Base-by-base conservation (phyloP, 768 basidiomycete species). In the Russula vinacea region DNA sequence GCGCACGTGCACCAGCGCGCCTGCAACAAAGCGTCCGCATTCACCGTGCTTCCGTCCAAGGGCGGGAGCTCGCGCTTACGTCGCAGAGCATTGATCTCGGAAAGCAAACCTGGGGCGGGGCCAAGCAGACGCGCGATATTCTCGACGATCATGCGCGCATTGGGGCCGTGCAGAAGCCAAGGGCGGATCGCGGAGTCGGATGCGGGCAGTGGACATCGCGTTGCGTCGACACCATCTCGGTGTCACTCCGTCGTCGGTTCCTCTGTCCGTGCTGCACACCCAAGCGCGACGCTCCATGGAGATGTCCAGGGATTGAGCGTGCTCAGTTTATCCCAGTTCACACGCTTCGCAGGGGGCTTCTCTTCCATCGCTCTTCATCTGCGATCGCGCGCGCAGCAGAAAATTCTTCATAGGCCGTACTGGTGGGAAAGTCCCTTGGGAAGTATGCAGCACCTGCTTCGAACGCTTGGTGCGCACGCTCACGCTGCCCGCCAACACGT, bases 281-380 rank as follows among this genome's bases (percentile, higher is more conserved):
- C 86, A n/a, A 92, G 80, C n/a, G 89, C 77, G 26, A 78, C 77
- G 13, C 77, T 78, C 92, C 93, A 95, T 67, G 93, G 86, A 2
- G 89, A 81, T 53, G 75, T 76, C 87, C 88, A 98, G 1, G 92
- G 89, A 71, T 83, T 87, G 59, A 78, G 73, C 0, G 84, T 87
- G 5, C 83, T 85, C 49, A 92, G 69, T 65, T 83, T 85, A 22
- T 76, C 78, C 66, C 81, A 94, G 69, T 89, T 91, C 9, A 83
- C 78, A 62, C 92, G 81, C 76, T 98, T 99, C 7, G 92, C 94
- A 8, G 90, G 88, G 17, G 96, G 95, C 58, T 87, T 91, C 61
- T 87, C 76, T 83, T 82, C 94, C 94, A 98, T 19, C 76, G 76
- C 29, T 73, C 79, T 47, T 77, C 77, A 47, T 89, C 89, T 66